Evolutionary conservation across 768 basidiomycete species (phyloP), one percentile per base, ranked within the genome.

Genomic region (Kwoniella sp.): DNA sequence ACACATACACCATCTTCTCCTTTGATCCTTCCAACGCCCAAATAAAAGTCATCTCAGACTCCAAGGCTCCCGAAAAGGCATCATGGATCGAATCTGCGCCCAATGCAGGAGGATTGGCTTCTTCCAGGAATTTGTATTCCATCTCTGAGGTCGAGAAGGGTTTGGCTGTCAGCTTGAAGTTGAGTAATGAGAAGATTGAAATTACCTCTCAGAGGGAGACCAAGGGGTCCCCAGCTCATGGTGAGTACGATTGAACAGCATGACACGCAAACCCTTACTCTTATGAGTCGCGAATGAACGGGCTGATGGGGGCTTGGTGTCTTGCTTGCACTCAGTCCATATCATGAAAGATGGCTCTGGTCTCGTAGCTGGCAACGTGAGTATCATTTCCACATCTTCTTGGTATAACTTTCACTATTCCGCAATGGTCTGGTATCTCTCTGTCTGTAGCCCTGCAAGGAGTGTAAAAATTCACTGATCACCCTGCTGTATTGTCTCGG

Each of bases 41-140:
- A 24, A 79, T 91, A 60, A 80, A 80, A 12, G 74, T 85, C 30
- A 58, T 73, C 17, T 65, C 68, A 5, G 69, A 76, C 26, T 69
- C 71, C 37, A 67, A 71, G 12, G 70, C 76, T 2, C 77, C 76
- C 5, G 58, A 65, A 26, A 74, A 73, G 56, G 88, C 90, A 0
- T 90, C 90, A 5, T 92, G 91, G 91, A 83, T 93, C 65, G 84
- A 87, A 12, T 80, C 82, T 7, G 85, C 88, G 71, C 86, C 87
- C 0, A 48, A 7, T 27, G 59, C 49, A 19, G 84, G 88, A 64
- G 82, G 50, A 24, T 33, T 64, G 6, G 33, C 56, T 15, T 47
- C 62, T 5, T 57, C 49, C 33, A 50, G 80, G 48, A 84, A 85
- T 2, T 69, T 91, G 26, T 81, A 90, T 30, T 88, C 87, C 70